Evolutionary conservation across 2,329 filamentous ascomycete species (phyloP).

Genomic region (Seiridium unicorne): DNA sequence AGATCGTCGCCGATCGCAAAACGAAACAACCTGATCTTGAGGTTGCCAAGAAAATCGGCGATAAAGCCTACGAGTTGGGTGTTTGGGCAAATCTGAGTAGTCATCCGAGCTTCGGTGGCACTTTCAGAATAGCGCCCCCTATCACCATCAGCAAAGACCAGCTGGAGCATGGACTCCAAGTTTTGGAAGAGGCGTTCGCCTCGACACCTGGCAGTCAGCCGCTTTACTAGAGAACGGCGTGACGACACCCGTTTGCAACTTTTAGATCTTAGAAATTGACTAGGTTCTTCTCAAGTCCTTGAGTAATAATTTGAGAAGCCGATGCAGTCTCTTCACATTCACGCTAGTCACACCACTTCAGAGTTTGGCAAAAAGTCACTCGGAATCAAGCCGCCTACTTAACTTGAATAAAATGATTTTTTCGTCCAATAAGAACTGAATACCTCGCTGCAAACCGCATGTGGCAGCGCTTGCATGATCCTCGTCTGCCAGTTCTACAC

Average conservation of each 20-base stretch:
- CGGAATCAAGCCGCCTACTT: too few relatives aligned
- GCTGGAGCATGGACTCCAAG: conserved; percentile 47
- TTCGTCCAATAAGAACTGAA: too few relatives aligned
- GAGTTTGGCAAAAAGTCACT: too few relatives aligned
- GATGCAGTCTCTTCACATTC: too few relatives aligned
- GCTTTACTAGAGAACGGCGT: conserved; percentile 18
- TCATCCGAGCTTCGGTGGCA: conserved; percentile 52
- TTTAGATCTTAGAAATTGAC: too few relatives aligned
- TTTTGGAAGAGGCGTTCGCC: conserved; percentile 56
- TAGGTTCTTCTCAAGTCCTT: too few relatives aligned
- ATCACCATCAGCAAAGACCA: conserved; percentile 53
- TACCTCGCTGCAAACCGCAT: too few relatives aligned
- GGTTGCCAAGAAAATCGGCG: conserved; percentile 45
- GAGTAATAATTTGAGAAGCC: too few relatives aligned
- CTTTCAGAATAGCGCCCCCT: conserved; percentile 59
- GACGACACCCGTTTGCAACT: not conserved
- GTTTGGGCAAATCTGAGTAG: conserved; percentile 57
- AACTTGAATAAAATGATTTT: too few relatives aligned
- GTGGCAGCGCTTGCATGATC: too few relatives aligned
- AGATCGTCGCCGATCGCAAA: conserved; percentile 51
- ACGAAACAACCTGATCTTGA: conserved; percentile 47
- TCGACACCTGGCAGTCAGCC: conserved; percentile 29
- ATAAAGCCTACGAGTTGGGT: conserved; percentile 48
- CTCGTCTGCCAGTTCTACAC: too few relatives aligned
- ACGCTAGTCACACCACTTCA: too few relatives aligned